These are phyloP conservation scores for Eutrema yunnanense DNA, from an alignment of 345 rosid species.

Conservation along the genomic window DNA sequence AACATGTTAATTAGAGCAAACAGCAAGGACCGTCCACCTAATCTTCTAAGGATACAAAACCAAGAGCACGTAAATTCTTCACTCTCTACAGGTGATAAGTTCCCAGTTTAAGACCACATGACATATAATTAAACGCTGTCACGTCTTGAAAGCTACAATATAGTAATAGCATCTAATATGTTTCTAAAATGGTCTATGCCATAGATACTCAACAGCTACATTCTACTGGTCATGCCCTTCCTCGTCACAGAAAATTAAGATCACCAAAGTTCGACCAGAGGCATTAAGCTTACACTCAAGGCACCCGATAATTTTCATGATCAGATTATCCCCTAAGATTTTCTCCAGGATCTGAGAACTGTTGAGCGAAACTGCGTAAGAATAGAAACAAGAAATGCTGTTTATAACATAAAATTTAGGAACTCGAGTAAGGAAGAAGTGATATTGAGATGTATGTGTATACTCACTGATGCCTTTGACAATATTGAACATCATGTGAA, in stretches of 20 bases:
- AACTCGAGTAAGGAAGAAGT: conserved; percentile 8
- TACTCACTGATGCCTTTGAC: conserved; percentile 79
- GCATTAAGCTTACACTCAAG: conserved; percentile 72
- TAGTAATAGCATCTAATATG: not conserved
- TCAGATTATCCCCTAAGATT: conserved; percentile 75
- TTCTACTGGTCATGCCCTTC: not conserved
- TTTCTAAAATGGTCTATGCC: not conserved
- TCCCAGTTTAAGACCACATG: not conserved
- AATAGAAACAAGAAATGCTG: conserved; percentile 19
- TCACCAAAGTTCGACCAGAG: not conserved
- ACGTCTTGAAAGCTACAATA: not conserved
- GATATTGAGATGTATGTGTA: conserved; percentile 11
- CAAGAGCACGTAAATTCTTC: not conserved
- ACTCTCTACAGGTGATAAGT: not conserved
- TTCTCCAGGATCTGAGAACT: conserved; percentile 72
- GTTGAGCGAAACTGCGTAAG: conserved; percentile 69
- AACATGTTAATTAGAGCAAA: conserved; percentile 3
- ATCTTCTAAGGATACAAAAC: not conserved
- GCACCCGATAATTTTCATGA: conserved; percentile 83
- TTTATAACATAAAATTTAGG: not conserved
- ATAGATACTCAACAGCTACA: conserved; percentile 2
- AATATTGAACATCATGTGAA: conserved; percentile 77
- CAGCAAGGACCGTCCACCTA: not conserved
- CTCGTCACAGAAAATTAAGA: not conserved
- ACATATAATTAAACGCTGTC: not conserved